These are phyloP conservation scores for Spinacia oleracea DNA, from an alignment of 179 eudicot genomes.

Conservation along the genomic window DNA sequence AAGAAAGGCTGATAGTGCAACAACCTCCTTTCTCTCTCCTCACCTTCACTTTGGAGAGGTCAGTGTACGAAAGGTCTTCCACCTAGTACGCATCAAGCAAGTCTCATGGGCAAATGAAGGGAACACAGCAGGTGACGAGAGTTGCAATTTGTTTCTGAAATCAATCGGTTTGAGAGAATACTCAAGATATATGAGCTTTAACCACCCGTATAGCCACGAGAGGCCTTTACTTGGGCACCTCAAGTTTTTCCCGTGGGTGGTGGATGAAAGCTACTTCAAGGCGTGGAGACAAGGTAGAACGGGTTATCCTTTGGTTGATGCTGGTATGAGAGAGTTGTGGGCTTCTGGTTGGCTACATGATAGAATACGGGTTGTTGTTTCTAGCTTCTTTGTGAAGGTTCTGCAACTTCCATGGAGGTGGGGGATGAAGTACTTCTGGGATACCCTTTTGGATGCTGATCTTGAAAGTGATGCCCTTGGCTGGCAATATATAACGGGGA, in stretches of 20 bases:
- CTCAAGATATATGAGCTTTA: constrained; percentile 91
- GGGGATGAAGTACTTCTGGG: constrained; percentile 99
- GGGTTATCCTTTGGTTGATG: constrained; percentile 96
- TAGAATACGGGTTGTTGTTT: constrained; percentile 90
- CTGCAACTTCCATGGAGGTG: constrained; percentile 98
- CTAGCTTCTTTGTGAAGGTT: constrained; percentile 98
- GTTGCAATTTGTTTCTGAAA: constrained; percentile 90
- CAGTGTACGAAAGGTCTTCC: constrained; percentile 86
- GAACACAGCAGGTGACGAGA: constrained; percentile 81
- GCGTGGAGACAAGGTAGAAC: constrained; percentile 99
- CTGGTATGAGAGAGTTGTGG: constrained; percentile 99
- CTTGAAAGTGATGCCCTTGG: constrained; percentile 99
- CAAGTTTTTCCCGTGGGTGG: constrained; percentile 91
- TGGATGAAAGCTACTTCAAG: constrained; percentile 81
- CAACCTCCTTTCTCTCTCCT: constrained; percentile 98
- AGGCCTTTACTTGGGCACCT: constrained; percentile 90
- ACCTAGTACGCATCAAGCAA: constrained; percentile 78
- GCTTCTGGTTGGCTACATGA: constrained; percentile 99
- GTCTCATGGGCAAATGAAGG: constrained; percentile 94
- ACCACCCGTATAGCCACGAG: constrained; percentile 93
- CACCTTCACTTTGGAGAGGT: constrained; percentile 95
- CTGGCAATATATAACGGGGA: constrained; percentile 97
- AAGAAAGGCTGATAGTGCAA: constrained; percentile 93
- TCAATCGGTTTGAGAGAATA: constrained; percentile 93
- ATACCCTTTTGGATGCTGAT: constrained; percentile 95